A percentile compares a stretch with the other conserved stretches of the same genome.
These are phyloP conservation scores for Dovyalis caffra DNA, from an alignment of 345 rosid species.

Conservation along the genomic window DNA sequence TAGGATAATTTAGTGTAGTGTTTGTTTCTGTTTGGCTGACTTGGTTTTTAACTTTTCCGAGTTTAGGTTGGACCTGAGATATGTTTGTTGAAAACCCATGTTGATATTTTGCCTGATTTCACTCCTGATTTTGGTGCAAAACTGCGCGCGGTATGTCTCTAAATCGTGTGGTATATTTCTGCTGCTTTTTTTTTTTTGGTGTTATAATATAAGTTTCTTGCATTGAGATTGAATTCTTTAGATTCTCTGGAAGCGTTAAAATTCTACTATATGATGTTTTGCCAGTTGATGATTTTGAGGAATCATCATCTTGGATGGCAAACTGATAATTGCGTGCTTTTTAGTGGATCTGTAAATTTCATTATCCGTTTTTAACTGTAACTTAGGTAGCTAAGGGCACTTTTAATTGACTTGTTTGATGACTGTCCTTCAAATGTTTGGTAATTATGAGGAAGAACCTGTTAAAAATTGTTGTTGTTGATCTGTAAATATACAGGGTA, in stretches of 20 bases:
- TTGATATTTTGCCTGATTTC: constrained; percentile 93
- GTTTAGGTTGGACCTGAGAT: constrained; percentile 94
- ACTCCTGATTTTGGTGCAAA: constrained; percentile 86
- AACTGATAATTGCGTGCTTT: background rate
- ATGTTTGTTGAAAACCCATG: constrained; percentile 91
- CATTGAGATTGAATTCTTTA: background rate
- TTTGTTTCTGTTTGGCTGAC: background rate
- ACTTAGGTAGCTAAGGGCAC: background rate
- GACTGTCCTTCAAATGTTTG: background rate
- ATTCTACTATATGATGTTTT: background rate
- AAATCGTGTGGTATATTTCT: background rate
- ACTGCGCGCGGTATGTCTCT: constrained; percentile 60
- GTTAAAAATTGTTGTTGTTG: background rate
- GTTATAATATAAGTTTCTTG: background rate
- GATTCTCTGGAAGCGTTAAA: background rate
- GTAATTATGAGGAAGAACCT: background rate
- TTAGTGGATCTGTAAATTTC: background rate
- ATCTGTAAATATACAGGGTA: background rate
- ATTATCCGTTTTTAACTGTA: background rate
- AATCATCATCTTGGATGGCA: background rate
- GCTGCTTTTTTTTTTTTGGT: background rate
- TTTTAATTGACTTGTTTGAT: background rate
- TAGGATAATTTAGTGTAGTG: background rate
- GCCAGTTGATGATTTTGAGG: background rate
- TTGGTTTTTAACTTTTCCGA: background rate